Conservation (phyloP, 2,329 filamentous ascomycete species). For the Fusarium palustre region DNA sequence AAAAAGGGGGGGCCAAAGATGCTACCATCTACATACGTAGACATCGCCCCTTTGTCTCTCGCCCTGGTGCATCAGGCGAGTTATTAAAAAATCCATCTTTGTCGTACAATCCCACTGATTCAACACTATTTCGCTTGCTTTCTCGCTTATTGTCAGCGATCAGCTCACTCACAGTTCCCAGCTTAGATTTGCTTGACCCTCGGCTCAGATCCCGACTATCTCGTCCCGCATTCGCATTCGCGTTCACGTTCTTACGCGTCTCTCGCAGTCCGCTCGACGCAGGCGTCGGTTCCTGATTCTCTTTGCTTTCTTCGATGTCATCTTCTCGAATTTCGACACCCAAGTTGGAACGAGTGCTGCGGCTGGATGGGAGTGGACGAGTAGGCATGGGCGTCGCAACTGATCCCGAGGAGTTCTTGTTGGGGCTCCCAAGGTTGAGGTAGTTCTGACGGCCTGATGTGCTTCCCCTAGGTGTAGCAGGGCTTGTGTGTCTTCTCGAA, state of each 20-base stretch:
- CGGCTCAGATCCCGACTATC: constrained; percentile 39
- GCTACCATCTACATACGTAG: constrained; percentile 47
- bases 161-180: constrained; percentile 47
- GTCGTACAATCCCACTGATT: constrained; percentile 60
- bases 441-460: constrained; percentile 60
- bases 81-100: constrained; percentile 59
- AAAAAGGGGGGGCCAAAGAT: neutral
- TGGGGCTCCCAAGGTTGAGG: constrained; percentile 56
- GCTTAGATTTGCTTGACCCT: constrained; percentile 34
- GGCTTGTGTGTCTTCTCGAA: constrained; percentile 48
- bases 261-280: constrained; percentile 32
- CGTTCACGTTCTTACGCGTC: constrained; percentile 30
- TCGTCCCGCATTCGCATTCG: constrained; percentile 35
- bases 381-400: constrained; percentile 2
- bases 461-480: constrained; percentile 45
- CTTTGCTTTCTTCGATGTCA: constrained; percentile 44
- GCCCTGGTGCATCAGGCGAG: constrained; percentile 56
- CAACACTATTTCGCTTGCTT: constrained; percentile 49
- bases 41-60: constrained; percentile 43
- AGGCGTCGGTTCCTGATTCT: constrained; percentile 42
- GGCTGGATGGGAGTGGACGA: constrained; percentile 16
- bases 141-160: constrained; percentile 41
- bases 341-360: constrained; percentile 30
- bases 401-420: constrained; percentile 24
- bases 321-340: constrained; percentile 40